phyloP scores from a whole-genome alignment of 2,329 filamentous ascomycete genomes.

The Passalora sequoiae region DNA sequence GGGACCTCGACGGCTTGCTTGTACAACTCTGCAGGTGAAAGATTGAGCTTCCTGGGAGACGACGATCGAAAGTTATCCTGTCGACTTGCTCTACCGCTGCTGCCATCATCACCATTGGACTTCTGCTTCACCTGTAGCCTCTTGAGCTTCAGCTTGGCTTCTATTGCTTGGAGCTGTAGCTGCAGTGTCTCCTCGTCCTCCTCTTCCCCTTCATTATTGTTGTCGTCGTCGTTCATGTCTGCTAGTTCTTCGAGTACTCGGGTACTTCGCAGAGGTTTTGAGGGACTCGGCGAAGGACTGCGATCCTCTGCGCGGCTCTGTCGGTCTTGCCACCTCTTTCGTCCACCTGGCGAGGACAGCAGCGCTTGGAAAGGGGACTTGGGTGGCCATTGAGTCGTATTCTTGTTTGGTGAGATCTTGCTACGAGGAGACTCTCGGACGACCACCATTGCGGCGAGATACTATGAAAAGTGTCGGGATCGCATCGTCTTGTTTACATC shows the following conservation, averaged over 20 bases:
- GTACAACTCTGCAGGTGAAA: constrained; percentile 22
- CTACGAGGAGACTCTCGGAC: constrained; percentile 46
- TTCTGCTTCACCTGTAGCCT: constrained; percentile 55
- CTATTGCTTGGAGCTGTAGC: constrained; percentile 79
- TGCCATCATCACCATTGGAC: constrained; percentile 7
- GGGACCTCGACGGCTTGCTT: constrained; percentile 63
- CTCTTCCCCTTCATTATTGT: no score
- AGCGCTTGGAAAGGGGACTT: constrained; percentile 59
- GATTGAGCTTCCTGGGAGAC: constrained; percentile 5
- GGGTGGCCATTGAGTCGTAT: constrained; percentile 53
- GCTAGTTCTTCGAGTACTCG: constrained; percentile 27
- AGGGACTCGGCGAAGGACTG: constrained; percentile 55
- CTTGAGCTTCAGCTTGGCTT: constrained; percentile 82
- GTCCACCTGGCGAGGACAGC: constrained; percentile 69
- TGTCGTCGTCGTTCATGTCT: constrained; percentile 27
- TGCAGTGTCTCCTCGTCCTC: constrained; percentile 82
- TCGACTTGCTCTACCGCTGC: constrained; percentile 1
- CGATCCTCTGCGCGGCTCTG: constrained; percentile 48
- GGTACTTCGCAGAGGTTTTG: constrained; percentile 24
- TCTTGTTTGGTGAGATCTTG: constrained; percentile 41
- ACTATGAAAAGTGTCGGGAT: background rate
- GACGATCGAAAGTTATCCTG: constrained; percentile 4
- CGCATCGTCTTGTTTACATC: constrained; percentile 5
- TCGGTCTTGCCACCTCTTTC: constrained; percentile 66
- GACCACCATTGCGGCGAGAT: constrained; percentile 37